Evolutionary conservation across 202 grass and related monocot genomes (phyloP), one percentile per base, ranked within the genome.

Genomic region (Carex arenaria): DNA sequence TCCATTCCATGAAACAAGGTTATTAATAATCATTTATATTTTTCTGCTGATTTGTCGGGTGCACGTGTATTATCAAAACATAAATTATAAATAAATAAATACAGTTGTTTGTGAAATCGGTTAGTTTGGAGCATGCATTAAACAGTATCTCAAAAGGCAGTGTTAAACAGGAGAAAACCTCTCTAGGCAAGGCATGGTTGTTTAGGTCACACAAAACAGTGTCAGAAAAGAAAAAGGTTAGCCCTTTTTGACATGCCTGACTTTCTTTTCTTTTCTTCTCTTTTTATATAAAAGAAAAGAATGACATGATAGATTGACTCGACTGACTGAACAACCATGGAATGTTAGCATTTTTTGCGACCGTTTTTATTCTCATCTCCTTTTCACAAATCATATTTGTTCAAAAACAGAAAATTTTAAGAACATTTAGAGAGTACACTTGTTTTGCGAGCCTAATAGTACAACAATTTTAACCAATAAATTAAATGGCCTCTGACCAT

Each of bases 141-240:
- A 52, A 73, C 70, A 52, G 45, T 73, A 14, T 43, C 4, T 43
- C 9, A 73, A 52, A 15, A 20, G 45, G 10, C 13, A 42, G 38
- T 18, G n/a, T 73, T 73, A 52, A 73, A 73, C 70, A 73, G 70
- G 45, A 52, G 70, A 73, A 73, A 73, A 73, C 43, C 10, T 28
- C 4, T 14, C 43, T 73, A 53, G 70, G 20, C 45, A 71, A 10
- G 38, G 18, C 26, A 26, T 26, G 26, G 26, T 26, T 26, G 26
- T 45, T 45, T 71, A 72, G 69, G 69, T 72, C 40, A 1, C 12
- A 74, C 71, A 74, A 15, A 51, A 51, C 11, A 53, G 45, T 74
- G 71, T 54, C 22, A 15, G 47, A 74, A 53, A 54, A 74, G 71
- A 74, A 54, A 60, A 74, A 74, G 13, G 38, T 71, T 31, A 54